phyloP scores from a whole-genome alignment of 352 stramenopile genomes.

The Phytophthora rubi region DNA sequence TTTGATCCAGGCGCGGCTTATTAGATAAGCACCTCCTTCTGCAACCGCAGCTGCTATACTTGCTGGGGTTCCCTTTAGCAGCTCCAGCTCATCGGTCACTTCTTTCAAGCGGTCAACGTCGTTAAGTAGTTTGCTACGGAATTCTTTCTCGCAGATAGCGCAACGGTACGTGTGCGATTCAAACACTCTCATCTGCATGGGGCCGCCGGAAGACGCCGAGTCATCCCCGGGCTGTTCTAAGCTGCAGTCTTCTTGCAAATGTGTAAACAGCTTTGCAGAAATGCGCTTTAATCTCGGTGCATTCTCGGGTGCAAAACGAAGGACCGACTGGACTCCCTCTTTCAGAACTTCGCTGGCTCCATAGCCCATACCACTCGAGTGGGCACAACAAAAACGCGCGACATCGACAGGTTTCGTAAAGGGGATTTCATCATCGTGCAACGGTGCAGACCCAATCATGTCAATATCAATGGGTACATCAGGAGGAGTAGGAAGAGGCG shows the following conservation, averaged over 20 bases:
- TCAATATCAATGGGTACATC: constrained; percentile 8
- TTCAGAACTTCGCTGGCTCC: not conserved
- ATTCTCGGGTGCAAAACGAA: constrained; percentile 61
- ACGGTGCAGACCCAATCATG: not conserved
- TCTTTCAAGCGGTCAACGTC: constrained; percentile 62
- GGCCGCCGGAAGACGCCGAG: not conserved
- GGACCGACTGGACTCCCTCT: constrained; percentile 3
- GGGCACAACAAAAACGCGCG: constrained; percentile 51
- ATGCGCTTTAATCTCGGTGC: constrained; percentile 65
- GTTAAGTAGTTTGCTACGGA: constrained; percentile 58
- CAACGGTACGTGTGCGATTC: constrained; percentile 55
- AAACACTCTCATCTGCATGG: constrained; percentile 44
- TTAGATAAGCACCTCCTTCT: constrained; percentile 48
- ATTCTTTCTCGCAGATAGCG: constrained; percentile 48
- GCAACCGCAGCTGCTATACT: constrained; percentile 32
- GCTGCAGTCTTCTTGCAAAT: constrained; percentile 49
- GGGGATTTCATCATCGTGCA: constrained; percentile 52
- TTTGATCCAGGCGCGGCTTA: constrained; percentile 76
- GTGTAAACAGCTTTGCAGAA: constrained; percentile 53
- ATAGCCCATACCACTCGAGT: constrained; percentile 34
- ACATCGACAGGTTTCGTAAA: constrained; percentile 65
- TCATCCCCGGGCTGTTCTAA: constrained; percentile 8
- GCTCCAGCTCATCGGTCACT: constrained; percentile 48
- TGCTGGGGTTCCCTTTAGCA: constrained; percentile 50
- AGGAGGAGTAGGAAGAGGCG: constrained; percentile 1